These are phyloP conservation scores for Tylopilus subfusipes DNA, from an alignment of 768 basidiomycete genomes.

Conservation along the genomic window DNA sequence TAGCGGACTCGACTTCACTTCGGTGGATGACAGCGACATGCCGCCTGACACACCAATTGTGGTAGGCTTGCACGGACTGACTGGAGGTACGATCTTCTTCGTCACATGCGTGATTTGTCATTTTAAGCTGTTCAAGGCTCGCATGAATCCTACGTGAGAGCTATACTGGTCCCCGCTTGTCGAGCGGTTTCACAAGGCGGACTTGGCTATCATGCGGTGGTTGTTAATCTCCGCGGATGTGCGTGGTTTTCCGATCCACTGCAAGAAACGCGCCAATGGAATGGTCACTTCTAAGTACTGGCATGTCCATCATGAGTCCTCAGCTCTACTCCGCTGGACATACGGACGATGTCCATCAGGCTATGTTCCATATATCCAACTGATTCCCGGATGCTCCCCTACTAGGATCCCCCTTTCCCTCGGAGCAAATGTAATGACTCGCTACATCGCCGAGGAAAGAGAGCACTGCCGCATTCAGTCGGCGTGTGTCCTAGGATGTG, in stretches of 20 bases:
- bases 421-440: constrained; percentile 86
- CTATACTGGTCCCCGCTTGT: constrained; percentile 72
- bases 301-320: constrained; percentile 74
- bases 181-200: constrained; percentile 74
- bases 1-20: constrained; percentile 34
- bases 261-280: constrained; percentile 14
- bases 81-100: constrained; percentile 25
- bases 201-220: constrained; percentile 83
- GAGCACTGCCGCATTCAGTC: constrained; percentile 55
- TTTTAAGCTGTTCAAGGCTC: constrained; percentile 51
- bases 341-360: constrained; percentile 85
- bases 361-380: constrained; percentile 69
- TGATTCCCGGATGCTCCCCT: constrained; percentile 77
- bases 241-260: constrained; percentile 30
- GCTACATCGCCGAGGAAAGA: constrained; percentile 86
- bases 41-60: constrained; percentile 27
- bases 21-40: constrained; percentile 23
- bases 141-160: constrained; percentile 86
- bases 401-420: constrained; percentile 90
- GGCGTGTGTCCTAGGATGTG: constrained; percentile 71
- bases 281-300: constrained; percentile 57
- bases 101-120: neutral
- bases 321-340: constrained; percentile 86
- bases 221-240: constrained; percentile 94
- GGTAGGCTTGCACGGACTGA: constrained; percentile 33